A percentile compares a stretch with the other conserved stretches of the same genome.
phyloP scores from a whole-genome alignment of 768 basidiomycete species.

The Mycena floridula region DNA sequence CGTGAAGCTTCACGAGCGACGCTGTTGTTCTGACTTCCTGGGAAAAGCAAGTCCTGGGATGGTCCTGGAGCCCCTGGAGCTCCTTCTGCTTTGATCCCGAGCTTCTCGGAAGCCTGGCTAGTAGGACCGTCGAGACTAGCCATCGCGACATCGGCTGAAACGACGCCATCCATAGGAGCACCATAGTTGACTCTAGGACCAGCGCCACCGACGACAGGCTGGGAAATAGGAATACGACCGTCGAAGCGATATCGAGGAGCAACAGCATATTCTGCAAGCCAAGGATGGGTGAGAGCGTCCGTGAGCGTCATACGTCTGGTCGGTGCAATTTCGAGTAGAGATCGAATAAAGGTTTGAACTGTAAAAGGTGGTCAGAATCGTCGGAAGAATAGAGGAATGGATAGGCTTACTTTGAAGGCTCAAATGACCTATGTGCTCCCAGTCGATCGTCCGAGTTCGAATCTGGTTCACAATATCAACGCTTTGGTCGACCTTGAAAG shows the following conservation, averaged over 20 bases:
- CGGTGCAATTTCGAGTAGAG: slow-evolving; percentile 64
- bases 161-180: slow-evolving; percentile 13
- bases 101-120: neutral
- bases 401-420: no score
- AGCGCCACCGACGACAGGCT: slow-evolving; percentile 13
- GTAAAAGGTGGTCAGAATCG: no score
- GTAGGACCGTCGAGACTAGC: slow-evolving; percentile 8
- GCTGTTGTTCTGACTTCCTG: no score
- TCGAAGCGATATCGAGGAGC: neutral
- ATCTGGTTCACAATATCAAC: slow-evolving; percentile 61
- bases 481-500: no score
- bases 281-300: slow-evolving; percentile 66
- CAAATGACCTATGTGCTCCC: no score
- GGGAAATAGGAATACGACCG: slow-evolving; percentile 8
- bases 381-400: no score
- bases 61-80: neutral
- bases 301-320: slow-evolving; percentile 61
- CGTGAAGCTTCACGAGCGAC: slow-evolving; percentile 5
- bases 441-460: slow-evolving; percentile 53
- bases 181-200: slow-evolving; percentile 15
- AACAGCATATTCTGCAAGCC: slow-evolving; percentile 45
- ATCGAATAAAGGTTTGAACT: slow-evolving; percentile 63
- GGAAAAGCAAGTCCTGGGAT: no score
- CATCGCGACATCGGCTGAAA: slow-evolving; percentile 8
- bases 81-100: neutral